Conservation (phyloP, 1,139 yeast species). For the Candida sp. region DNA sequence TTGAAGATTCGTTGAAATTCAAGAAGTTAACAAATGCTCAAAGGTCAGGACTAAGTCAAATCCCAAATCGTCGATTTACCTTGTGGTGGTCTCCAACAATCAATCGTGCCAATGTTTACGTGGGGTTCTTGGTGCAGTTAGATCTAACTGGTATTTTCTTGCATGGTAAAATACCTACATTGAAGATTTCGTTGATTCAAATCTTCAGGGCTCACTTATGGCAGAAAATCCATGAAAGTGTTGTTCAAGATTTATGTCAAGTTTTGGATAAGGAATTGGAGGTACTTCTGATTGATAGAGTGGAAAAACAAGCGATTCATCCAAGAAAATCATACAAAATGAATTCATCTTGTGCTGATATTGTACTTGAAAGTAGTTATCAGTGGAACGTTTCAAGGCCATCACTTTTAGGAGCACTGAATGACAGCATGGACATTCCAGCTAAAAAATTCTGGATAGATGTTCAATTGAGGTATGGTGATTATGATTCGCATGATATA, state of each 20-base stretch:
- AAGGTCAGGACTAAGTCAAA: constrained; percentile 94
- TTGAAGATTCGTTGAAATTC: constrained; percentile 93
- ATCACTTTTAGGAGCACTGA: constrained; percentile 64
- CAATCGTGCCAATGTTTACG: constrained; percentile 96
- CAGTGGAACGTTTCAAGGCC: constrained; percentile 89
- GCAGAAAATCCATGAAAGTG: constrained; percentile 98
- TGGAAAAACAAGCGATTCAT: constrained; percentile 90
- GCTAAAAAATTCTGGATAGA: constrained; percentile 91
- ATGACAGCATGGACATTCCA: constrained; percentile 49
- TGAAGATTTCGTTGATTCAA: constrained; percentile 92
- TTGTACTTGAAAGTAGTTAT: constrained; percentile 70
- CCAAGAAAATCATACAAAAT: constrained; percentile 97
- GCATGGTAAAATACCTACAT: constrained; percentile 97
- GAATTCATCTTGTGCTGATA: constrained; percentile 95
- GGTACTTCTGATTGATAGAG: constrained; percentile 77
- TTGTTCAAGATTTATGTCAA: constrained; percentile 91
- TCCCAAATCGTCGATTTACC: constrained; percentile 96
- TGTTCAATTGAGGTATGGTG: constrained; percentile 94
- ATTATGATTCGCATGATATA: constrained; percentile 95
- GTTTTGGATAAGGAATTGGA: constrained; percentile 88
- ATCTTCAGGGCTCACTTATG: constrained; percentile 97
- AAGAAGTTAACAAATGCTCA: constrained; percentile 97
- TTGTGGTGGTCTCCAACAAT: constrained; percentile 99
- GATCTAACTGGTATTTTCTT: constrained; percentile 96
- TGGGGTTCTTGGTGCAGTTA: constrained; percentile 93